These are phyloP conservation scores for Monilinia aucupariae DNA, from an alignment of 2,329 filamentous ascomycete genomes.

Conservation along the genomic window DNA sequence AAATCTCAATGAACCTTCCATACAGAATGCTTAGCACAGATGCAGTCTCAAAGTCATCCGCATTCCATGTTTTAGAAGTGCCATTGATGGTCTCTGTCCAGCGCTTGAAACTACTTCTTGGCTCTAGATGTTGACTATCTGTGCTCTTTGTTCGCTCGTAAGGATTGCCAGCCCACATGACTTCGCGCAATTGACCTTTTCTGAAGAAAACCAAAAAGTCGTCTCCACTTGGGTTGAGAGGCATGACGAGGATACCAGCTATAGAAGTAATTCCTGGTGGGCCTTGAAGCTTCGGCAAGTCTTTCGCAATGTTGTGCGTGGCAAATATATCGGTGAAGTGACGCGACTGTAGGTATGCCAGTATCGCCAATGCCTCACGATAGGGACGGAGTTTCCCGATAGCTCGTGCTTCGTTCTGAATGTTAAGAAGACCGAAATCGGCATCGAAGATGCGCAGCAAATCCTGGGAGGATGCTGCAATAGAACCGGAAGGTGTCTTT, in stretches of 20 bases:
- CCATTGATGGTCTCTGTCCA: constrained; percentile 74
- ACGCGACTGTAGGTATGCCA: constrained; percentile 78
- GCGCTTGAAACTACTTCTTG: constrained; percentile 69
- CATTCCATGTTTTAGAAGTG: constrained; percentile 80
- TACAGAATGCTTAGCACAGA: constrained; percentile 85
- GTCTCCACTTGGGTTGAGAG: constrained; percentile 65
- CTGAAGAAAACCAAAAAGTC: constrained; percentile 93
- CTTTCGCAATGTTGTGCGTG: constrained; percentile 66
- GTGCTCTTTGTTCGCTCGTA: constrained; percentile 72
- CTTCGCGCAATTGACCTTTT: constrained; percentile 67
- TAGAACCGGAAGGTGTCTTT: constrained; percentile 22
- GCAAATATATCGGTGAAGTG: constrained; percentile 69
- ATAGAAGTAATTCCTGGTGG: constrained; percentile 73
- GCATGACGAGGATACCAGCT: constrained; percentile 75
- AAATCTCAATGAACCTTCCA: constrained; percentile 80
- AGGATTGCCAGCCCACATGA: constrained; percentile 77
- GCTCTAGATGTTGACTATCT: constrained; percentile 66
- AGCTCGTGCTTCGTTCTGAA: constrained; percentile 83
- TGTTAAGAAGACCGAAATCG: constrained; percentile 66
- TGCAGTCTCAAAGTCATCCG: constrained; percentile 82
- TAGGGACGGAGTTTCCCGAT: constrained; percentile 70
- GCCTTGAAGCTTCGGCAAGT: constrained; percentile 78
- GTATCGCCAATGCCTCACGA: constrained; percentile 75
- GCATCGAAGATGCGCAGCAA: constrained; percentile 24
- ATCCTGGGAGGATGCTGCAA: constrained; percentile 23